A percentile compares a stretch with the other conserved stretches of the same genome.
Conservation (phyloP, 331 rosid genomes). For the Pyrus hybrid region DNA sequence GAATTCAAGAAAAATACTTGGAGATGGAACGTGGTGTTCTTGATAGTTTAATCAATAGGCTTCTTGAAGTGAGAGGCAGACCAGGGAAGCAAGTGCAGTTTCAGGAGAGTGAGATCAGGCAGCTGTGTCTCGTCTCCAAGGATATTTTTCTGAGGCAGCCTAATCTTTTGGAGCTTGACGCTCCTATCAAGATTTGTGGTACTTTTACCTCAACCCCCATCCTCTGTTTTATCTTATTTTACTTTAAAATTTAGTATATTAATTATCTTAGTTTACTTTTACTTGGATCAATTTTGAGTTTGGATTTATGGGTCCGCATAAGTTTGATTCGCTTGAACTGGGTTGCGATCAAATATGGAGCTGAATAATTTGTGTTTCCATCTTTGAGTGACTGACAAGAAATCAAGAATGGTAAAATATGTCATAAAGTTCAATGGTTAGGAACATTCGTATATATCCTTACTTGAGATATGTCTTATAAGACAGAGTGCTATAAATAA, state of each 20-base stretch:
- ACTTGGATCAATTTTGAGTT: slow-evolving; percentile 5
- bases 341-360: background rate
- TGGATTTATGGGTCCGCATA: background rate
- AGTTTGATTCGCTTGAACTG: background rate
- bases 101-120: slow-evolving; percentile 62
- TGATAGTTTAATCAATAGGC: slow-evolving; percentile 55
- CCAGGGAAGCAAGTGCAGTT: slow-evolving; percentile 74
- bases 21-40: slow-evolving; percentile 62
- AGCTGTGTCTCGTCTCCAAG: slow-evolving; percentile 64
- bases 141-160: slow-evolving; percentile 73
- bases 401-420: background rate
- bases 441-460: background rate
- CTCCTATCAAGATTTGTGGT: slow-evolving; percentile 91
- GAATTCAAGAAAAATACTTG: background rate
- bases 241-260: too few relatives aligned
- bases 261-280: background rate
- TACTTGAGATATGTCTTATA: background rate
- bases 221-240: background rate
- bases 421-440: too few relatives aligned
- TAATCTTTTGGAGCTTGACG: slow-evolving; percentile 74
- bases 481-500: too few relatives aligned
- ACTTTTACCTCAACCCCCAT: slow-evolving; percentile 15
- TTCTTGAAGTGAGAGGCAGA: slow-evolving; percentile 54
- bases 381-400: background rate
- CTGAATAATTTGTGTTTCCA: background rate